Conservation (phyloP, 495 filamentous ascomycete genomes). For the Aspergillus diversus region DNA sequence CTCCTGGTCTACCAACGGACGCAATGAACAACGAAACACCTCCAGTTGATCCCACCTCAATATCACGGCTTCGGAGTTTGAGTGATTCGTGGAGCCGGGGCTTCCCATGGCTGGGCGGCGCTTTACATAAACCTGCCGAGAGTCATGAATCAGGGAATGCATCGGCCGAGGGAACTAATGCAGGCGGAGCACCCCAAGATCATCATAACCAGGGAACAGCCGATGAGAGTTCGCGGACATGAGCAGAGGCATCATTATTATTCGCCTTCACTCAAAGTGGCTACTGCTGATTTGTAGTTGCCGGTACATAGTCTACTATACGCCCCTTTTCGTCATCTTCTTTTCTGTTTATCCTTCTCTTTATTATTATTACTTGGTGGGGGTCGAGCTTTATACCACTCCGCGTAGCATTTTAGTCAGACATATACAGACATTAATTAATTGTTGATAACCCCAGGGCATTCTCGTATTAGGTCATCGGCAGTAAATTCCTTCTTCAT, state of each 20-base stretch:
- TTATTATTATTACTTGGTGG: constrained; percentile 1
- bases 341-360: constrained; percentile 1
- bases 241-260: not conserved
- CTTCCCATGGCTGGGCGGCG: constrained; percentile 48
- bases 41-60: constrained; percentile 26
- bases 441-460: not conserved
- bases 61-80: constrained; percentile 44
- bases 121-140: constrained; percentile 21
- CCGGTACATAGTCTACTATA: constrained; percentile 15
- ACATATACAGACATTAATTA: constrained; percentile 10
- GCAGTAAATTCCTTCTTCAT: not conserved
- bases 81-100: constrained; percentile 50
- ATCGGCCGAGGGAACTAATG: not conserved
- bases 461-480: too few relatives aligned
- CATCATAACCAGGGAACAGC: not conserved
- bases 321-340: not conserved
- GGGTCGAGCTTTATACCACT: constrained; percentile 16
- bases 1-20: constrained; percentile 30
- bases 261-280: not conserved
- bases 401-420: constrained; percentile 10
- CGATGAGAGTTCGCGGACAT: not conserved
- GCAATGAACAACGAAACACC: constrained; percentile 14
- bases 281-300: not conserved
- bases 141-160: constrained; percentile 8
- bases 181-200: not conserved